A percentile compares a stretch with the other conserved stretches of the same genome.
Conservation (phyloP, 1,139 yeast genomes). For the Meyerozyma guilliermondii region DNA sequence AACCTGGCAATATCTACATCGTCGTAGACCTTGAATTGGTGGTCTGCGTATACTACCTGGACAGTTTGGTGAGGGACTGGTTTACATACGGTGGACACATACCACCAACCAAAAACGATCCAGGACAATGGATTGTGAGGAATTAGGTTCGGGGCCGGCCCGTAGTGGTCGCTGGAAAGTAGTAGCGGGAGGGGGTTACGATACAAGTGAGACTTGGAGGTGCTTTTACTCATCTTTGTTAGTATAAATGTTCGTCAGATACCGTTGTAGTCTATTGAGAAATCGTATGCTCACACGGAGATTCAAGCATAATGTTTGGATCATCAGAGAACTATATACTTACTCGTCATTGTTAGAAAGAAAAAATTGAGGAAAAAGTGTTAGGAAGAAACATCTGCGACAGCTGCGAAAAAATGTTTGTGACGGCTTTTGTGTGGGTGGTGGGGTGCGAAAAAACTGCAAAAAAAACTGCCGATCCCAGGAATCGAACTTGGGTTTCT, state of each 20-base stretch:
- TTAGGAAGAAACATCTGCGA: not conserved
- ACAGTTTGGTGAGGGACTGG: slow-evolving; percentile 24
- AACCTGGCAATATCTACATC: slow-evolving; percentile 47
- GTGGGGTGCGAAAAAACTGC: too few relatives aligned
- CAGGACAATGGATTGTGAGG: slow-evolving; percentile 62
- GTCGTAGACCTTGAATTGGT: slow-evolving; percentile 42
- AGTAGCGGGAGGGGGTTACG: slow-evolving; percentile 43
- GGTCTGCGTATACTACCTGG: slow-evolving; percentile 23
- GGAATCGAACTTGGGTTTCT: slow-evolving; percentile 44
- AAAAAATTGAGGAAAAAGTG: not conserved
- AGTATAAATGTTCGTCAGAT: slow-evolving; percentile 55
- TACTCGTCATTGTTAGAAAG: not conserved
- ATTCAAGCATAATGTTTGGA: slow-evolving; percentile 53
- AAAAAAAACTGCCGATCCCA: slow-evolving; percentile 34
- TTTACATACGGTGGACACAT: slow-evolving; percentile 18
- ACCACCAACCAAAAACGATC: slow-evolving; percentile 38
- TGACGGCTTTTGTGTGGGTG: not conserved
- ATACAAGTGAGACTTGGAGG: not conserved
- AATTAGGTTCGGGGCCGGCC: slow-evolving; percentile 38
- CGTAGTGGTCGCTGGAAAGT: slow-evolving; percentile 31
- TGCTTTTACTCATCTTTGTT: slow-evolving; percentile 9
- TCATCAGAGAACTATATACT: slow-evolving; percentile 18
- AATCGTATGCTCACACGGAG: slow-evolving; percentile 72
- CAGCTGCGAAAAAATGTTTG: not conserved
- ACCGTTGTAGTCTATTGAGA: slow-evolving; percentile 99